Percentiles rank a stretch among this genome's conserved stretches.
Conservation (phyloP, 257 asterid species). For the Solanum clarkiae region DNA sequence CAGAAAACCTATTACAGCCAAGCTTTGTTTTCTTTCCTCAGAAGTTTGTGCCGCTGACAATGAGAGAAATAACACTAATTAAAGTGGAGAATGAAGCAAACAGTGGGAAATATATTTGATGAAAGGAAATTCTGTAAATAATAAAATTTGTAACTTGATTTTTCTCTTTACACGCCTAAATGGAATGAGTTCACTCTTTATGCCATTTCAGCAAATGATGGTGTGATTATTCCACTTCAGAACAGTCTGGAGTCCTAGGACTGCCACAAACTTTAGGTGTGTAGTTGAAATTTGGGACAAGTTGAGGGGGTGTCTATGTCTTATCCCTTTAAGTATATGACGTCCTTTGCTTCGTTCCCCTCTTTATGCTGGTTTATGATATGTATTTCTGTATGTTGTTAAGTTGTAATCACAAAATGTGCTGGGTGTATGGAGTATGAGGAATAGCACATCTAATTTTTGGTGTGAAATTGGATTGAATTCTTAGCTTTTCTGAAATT, state of each 20-base stretch:
- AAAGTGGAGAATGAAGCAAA: not conserved
- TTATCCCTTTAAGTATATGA: not conserved
- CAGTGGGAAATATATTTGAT: not conserved
- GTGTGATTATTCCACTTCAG: not conserved
- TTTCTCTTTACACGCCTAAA: not conserved
- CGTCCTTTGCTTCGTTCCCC: not conserved
- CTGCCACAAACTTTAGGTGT: not conserved
- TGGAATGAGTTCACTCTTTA: not conserved
- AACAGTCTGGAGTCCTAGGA: not conserved
- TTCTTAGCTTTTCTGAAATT: not conserved
- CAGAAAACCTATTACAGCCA: not conserved
- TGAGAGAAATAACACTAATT: not conserved
- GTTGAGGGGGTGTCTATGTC: not conserved
- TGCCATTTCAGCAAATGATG: not conserved
- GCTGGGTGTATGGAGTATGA: not conserved
- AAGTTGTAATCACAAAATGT: not conserved
- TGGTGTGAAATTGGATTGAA: not conserved
- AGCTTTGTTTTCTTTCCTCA: not conserved
- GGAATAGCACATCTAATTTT: not conserved
- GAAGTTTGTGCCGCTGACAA: not conserved
- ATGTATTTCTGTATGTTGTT: not conserved
- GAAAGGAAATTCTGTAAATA: not conserved
- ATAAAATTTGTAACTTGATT: not conserved
- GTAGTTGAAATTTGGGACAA: not conserved
- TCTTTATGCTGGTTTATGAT: not conserved